These are phyloP conservation scores for Apiospora koreana DNA, from an alignment of 2,329 filamentous ascomycete genomes.

Conservation along the genomic window DNA sequence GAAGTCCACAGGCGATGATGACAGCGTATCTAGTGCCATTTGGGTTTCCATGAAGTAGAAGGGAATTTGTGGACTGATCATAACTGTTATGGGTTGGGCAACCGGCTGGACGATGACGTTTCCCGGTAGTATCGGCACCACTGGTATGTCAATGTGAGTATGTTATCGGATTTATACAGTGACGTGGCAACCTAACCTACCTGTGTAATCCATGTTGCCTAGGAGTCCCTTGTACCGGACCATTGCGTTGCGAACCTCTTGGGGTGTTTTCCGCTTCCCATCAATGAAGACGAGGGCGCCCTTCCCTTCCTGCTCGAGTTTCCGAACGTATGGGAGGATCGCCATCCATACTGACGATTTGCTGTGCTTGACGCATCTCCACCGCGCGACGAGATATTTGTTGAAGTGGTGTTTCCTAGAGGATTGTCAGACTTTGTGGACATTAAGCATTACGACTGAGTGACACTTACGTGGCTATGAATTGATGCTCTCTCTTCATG, in stretches of 20 bases:
- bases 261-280: neutral
- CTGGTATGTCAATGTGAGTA: neutral
- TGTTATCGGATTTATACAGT: neutral
- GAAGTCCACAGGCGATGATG: neutral
- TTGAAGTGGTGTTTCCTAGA: neutral
- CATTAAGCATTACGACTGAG: too few species aligned
- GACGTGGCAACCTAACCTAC: neutral
- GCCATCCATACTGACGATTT: neutral
- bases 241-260: neutral
- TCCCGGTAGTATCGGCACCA: neutral
- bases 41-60: neutral
- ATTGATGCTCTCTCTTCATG: neutral
- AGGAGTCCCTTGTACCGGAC: neutral
- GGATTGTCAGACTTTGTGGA: accelerated
- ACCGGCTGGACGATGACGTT: neutral
- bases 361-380: neutral
- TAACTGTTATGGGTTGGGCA: neutral
- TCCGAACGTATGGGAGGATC: neutral
- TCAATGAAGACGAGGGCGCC: neutral
- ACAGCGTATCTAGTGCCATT: neutral
- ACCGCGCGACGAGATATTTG: neutral
- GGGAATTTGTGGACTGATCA: neutral
- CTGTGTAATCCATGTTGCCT: neutral
- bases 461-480: neutral
- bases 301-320: neutral